These are phyloP conservation scores for Podospora didyma DNA, from an alignment of 495 filamentous ascomycete species.

Conservation along the genomic window DNA sequence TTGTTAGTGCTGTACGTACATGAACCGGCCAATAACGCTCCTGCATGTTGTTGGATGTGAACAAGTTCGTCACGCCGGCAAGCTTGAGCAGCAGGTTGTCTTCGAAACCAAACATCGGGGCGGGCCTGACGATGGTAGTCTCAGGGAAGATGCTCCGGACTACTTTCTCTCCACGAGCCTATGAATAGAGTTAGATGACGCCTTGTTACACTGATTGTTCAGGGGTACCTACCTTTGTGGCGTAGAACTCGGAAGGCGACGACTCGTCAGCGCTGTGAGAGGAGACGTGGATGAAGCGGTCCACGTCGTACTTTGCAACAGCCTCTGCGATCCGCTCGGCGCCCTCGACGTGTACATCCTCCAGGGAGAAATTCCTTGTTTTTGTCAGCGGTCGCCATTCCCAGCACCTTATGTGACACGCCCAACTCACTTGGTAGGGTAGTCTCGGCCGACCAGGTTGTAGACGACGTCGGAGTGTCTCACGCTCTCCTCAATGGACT, in stretches of 20 bases:
- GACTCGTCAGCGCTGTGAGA: constrained; percentile 83
- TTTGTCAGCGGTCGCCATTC: constrained; percentile 24
- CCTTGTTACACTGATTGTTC: not conserved
- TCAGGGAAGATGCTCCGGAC: constrained; percentile 92
- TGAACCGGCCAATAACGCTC: constrained; percentile 91
- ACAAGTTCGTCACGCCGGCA: constrained; percentile 69
- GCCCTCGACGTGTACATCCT: constrained; percentile 92
- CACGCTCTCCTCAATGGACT: constrained; percentile 93
- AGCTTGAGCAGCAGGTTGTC: constrained; percentile 86
- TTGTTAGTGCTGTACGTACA: constrained; percentile 49
- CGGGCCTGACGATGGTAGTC: constrained; percentile 93
- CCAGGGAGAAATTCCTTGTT: constrained; percentile 82
- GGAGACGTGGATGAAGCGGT: constrained; percentile 95
- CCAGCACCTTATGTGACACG: not conserved
- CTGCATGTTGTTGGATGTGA: constrained; percentile 89
- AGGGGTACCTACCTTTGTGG: constrained; percentile 66
- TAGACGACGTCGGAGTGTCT: constrained; percentile 96
- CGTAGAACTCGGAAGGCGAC: constrained; percentile 80
- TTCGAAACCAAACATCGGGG: constrained; percentile 91
- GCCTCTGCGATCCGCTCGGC: constrained; percentile 93
- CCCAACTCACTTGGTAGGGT: constrained; percentile 82
- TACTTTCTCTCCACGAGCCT: constrained; percentile 78
- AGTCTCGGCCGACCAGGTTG: constrained; percentile 89
- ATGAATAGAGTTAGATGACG: constrained; percentile 8
- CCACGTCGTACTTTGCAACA: constrained; percentile 96